These are phyloP conservation scores for Strigomonas culicis DNA, from an alignment of 208 protist genomes.

Conservation along the genomic window DNA sequence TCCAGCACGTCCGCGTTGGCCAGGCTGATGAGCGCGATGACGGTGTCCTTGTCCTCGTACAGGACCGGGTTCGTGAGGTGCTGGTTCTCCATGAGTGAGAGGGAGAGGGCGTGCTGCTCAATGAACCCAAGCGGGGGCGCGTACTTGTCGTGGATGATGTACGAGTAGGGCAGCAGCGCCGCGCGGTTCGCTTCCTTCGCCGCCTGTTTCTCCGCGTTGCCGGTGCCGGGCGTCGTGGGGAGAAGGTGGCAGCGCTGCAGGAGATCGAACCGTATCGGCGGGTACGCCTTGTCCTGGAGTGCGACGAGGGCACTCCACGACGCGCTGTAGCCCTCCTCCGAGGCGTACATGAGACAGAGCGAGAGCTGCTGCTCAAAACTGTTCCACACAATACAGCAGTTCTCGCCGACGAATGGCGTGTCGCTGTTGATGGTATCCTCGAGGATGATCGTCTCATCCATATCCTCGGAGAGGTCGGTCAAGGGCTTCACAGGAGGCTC, in stretches of 20 bases:
- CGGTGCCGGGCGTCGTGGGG: slow-evolving; percentile 6
- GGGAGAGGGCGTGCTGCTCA: slow-evolving; percentile 67
- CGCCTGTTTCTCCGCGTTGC: neutral
- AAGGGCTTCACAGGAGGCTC: neutral
- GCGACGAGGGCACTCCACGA: slow-evolving; percentile 72
- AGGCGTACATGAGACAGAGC: slow-evolving; percentile 77
- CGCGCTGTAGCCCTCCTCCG: slow-evolving; percentile 61
- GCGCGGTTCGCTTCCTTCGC: neutral
- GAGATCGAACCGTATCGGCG: slow-evolving; percentile 43
- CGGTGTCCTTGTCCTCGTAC: slow-evolving; percentile 37
- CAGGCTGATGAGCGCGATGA: slow-evolving; percentile 42
- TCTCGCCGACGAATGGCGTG: slow-evolving; percentile 79
- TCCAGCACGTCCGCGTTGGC: slow-evolving; percentile 57
- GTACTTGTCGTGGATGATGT: slow-evolving; percentile 66
- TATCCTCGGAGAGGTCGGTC: slow-evolving; percentile 19
- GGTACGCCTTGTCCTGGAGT: slow-evolving; percentile 71
- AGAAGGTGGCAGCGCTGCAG: slow-evolving; percentile 29
- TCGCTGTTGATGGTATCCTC: slow-evolving; percentile 73
- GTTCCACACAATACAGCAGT: slow-evolving; percentile 88
- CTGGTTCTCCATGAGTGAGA: slow-evolving; percentile 57
- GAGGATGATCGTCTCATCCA: slow-evolving; percentile 34
- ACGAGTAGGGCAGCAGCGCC: slow-evolving; percentile 44
- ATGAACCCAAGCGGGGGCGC: slow-evolving; percentile 68
- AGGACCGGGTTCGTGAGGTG: slow-evolving; percentile 39
- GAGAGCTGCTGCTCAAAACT: slow-evolving; percentile 71